Percentiles rank a stretch among this genome's conserved stretches.
Conservation (phyloP, 805 yeast genomes). For the Kodamaea fukazawae region DNA sequence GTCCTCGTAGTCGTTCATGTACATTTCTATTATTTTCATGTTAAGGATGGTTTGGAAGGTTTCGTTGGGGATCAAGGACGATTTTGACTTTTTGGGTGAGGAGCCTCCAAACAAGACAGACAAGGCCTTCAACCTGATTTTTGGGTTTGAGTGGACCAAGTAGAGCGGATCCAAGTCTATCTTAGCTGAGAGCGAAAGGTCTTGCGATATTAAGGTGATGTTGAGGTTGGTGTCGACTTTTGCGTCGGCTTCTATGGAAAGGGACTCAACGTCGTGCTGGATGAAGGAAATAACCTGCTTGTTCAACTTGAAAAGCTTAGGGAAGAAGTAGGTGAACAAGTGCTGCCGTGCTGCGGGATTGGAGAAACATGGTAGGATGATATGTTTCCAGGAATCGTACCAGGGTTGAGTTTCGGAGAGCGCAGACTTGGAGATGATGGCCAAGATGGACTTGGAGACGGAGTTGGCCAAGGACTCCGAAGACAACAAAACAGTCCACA, state of each 20-base stretch:
- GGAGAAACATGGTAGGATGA: slow-evolving; percentile 33
- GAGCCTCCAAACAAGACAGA: slow-evolving; percentile 60
- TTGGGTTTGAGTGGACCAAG: slow-evolving; percentile 45
- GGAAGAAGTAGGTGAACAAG: slow-evolving; percentile 59
- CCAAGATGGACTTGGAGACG: slow-evolving; percentile 54
- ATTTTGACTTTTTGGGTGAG: slow-evolving; percentile 38
- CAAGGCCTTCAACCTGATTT: slow-evolving; percentile 52
- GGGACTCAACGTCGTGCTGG: slow-evolving; percentile 27
- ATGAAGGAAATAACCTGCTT: slow-evolving; percentile 41
- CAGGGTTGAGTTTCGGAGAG: slow-evolving; percentile 31
- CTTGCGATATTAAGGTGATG: slow-evolving; percentile 43
- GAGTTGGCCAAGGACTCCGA: slow-evolving; percentile 65
- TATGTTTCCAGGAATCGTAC: slow-evolving; percentile 51
- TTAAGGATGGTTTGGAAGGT: slow-evolving; percentile 44
- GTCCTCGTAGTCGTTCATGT: slow-evolving; percentile 58
- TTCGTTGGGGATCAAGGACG: slow-evolving; percentile 50
- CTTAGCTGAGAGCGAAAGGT: slow-evolving; percentile 9
- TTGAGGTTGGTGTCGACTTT: slow-evolving; percentile 42
- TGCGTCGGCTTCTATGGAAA: slow-evolving; percentile 22
- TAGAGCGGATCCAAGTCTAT: slow-evolving; percentile 26
- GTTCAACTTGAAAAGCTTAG: slow-evolving; percentile 57
- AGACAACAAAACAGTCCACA: slow-evolving; percentile 49
- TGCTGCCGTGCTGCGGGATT: slow-evolving; percentile 38
- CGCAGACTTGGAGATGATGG: slow-evolving; percentile 21
- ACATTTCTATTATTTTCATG: slow-evolving; percentile 39